Evolutionary conservation across 768 basidiomycete genomes (phyloP).

Genomic region (Plicaturopsis crispa): DNA sequence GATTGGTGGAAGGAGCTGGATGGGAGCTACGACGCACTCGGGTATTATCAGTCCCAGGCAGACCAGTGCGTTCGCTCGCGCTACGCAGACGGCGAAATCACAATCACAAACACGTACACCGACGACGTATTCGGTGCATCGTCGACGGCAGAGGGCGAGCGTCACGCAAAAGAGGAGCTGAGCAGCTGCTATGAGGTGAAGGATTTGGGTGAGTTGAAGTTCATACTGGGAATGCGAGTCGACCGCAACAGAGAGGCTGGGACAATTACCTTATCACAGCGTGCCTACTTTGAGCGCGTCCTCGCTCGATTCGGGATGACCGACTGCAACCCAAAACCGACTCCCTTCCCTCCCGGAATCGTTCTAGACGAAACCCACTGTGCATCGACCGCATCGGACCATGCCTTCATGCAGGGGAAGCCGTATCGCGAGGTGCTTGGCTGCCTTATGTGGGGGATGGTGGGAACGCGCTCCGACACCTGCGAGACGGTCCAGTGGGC

Average conservation of each 20-base stretch:
- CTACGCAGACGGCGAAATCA: conserved; percentile 4
- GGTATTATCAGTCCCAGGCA: conserved; percentile 11
- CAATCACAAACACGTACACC: conserved; percentile 11
- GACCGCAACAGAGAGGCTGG: conserved; percentile 1
- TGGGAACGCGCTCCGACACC: conserved; percentile 8
- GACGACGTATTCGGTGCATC: conserved; percentile 12
- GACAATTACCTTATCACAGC: conserved; percentile 9
- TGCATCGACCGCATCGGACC: conserved; percentile 5
- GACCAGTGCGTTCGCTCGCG: conserved; percentile 12
- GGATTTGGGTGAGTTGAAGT: conserved; percentile 4
- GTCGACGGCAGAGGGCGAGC: conserved; percentile 4
- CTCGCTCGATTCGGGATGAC: conserved; percentile 14
- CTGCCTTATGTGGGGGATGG: conserved; percentile 8
- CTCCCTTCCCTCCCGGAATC: conserved; percentile 11
- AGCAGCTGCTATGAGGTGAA: conserved; percentile 6
- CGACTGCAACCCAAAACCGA: conserved; percentile 12
- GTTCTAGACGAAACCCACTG: not conserved
- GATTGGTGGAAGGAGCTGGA: conserved; percentile 16
- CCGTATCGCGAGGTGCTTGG: conserved; percentile 9
- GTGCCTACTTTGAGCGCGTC: conserved; percentile 12
- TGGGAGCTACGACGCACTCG: conserved; percentile 5
- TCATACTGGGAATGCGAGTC: conserved; percentile 5
- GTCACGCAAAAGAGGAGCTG: conserved; percentile 8
- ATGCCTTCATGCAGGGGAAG: conserved; percentile 9
- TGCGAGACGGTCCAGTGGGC: conserved; percentile 3